Evolutionary conservation across 345 rosid genomes (phyloP), one percentile per base, ranked within the genome.

Genomic region (Jatropha curcas): DNA sequence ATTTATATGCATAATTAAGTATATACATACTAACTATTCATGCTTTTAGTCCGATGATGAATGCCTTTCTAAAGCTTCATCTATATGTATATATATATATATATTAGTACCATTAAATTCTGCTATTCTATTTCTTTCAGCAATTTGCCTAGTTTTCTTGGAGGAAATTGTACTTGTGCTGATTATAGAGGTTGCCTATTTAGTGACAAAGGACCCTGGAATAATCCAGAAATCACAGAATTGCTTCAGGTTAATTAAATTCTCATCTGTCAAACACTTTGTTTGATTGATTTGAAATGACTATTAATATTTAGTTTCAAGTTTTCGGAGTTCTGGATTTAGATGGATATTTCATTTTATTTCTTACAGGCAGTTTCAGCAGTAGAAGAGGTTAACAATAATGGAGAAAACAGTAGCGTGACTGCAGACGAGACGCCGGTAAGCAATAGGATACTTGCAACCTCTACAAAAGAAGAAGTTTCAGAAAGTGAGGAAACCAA

Each of bases 201-300:
- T 13, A 86, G 91, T 52, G 91, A 89, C 60, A 82, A 77, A 78
- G 91, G 90, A 22, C 94, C 91, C 16, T 89, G 94, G 91, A 80
- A 87, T 22, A 78, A 87, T 73, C 94, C 90, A 12, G 91, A 89
- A 60, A 79, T 84, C 9, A 43, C 4, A 53, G 83, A 84, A 70
- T 74, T 80, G 71, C 69, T 87, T 76, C 76, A 84, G 93, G 90
- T 86, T 74, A 63, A 9, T 86, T 74, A 63, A 9, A n/a, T 72
- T 74, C 48, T 64, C 52, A 37, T 53, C 27, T n/a, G 45, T 34
- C 50, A 53, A 27, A 37, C 19, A 34, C 27, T 41, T n/a, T 7
- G 27, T 4, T 50, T 61, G 24, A n/a, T 25, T 51, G 28, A 64
- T 77, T 63, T 56, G 12, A 50, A n/a, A 7, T 19, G 7, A 46